Percentiles rank a stretch among this genome's conserved stretches.
These are phyloP conservation scores for Scedosporium aurantiacum DNA, from an alignment of 2,329 filamentous ascomycete species.

Conservation along the genomic window DNA sequence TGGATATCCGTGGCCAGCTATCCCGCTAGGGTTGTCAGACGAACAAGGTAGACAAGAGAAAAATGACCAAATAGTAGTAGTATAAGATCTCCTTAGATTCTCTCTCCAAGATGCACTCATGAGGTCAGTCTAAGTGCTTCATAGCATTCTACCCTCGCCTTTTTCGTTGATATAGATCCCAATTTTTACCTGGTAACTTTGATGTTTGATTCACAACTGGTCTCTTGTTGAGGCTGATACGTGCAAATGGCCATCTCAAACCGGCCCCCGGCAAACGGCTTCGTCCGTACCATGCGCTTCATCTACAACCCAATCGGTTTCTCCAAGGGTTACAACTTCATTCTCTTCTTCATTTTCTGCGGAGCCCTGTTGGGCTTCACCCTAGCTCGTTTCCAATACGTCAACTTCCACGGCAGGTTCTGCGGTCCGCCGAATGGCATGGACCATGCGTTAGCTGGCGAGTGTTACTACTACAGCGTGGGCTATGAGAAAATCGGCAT, in stretches of 20 bases:
- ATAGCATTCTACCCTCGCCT: no score
- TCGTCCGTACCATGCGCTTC: conserved; percentile 13
- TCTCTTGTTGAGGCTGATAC: no score
- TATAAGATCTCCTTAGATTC: no score
- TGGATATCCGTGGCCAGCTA: no score
- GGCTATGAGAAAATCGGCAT: conserved; percentile 25
- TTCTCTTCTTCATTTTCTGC: conserved; percentile 21
- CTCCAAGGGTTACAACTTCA: conserved; percentile 14
- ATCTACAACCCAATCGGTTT: conserved; percentile 13
- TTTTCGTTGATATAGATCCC: no score
- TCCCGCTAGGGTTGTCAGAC: no score
- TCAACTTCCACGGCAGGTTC: conserved; percentile 29
- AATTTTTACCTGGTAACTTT: no score
- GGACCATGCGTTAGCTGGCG: conserved; percentile 18
- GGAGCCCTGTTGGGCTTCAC: conserved; percentile 33
- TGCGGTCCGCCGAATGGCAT: conserved; percentile 11
- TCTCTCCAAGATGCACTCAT: no score
- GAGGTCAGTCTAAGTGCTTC: no score
- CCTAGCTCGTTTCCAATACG: conserved; percentile 34
- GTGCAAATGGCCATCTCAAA: background rate
- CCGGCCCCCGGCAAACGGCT: conserved; percentile 10
- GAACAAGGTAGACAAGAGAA: no score
- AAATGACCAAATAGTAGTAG: no score
- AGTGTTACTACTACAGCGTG: conserved; percentile 25
- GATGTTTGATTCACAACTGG: no score